Conservation (phyloP, 2,329 filamentous ascomycete genomes). For the Microcera coccophila region DNA sequence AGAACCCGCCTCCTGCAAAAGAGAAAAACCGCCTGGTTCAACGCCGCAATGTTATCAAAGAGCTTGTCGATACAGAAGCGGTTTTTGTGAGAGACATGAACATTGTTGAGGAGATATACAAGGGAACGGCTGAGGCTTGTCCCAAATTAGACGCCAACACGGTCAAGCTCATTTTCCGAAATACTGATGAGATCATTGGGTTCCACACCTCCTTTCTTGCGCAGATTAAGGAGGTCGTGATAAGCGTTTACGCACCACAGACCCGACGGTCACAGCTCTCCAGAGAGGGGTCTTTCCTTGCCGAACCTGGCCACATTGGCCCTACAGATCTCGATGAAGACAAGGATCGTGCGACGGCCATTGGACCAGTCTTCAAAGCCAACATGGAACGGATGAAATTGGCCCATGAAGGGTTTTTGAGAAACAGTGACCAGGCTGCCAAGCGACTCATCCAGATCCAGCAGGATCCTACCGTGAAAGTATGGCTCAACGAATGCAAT, state of each 20-base stretch:
- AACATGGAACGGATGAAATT: constrained; percentile 59
- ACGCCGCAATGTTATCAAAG: constrained; percentile 80
- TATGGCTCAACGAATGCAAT: constrained; percentile 93
- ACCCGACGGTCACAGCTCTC: constrained; percentile 41
- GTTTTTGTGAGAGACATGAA: constrained; percentile 94
- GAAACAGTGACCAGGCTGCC: constrained; percentile 59
- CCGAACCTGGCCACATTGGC: constrained; percentile 38
- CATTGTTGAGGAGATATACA: constrained; percentile 96
- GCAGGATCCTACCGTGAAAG: constrained; percentile 60
- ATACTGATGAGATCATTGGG: constrained; percentile 82
- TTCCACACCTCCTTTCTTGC: constrained; percentile 80
- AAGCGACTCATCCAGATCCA: constrained; percentile 61
- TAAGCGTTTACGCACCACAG: constrained; percentile 71
- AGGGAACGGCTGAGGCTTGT: constrained; percentile 80
- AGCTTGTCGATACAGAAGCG: constrained; percentile 88
- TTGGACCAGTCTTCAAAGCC: constrained; percentile 52
- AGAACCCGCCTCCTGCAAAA: constrained; percentile 44
- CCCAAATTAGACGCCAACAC: constrained; percentile 77
- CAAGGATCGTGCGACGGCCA: constrained; percentile 49
- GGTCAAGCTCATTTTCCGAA: constrained; percentile 86
- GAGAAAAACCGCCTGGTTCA: constrained; percentile 71
- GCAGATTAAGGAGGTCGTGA: constrained; percentile 74
- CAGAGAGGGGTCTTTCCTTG: constrained; percentile 40
- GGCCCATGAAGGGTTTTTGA: constrained; percentile 59
- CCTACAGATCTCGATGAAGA: constrained; percentile 45